Evolutionary conservation across 768 basidiomycete genomes (phyloP).

Genomic region (Russula foetens): DNA sequence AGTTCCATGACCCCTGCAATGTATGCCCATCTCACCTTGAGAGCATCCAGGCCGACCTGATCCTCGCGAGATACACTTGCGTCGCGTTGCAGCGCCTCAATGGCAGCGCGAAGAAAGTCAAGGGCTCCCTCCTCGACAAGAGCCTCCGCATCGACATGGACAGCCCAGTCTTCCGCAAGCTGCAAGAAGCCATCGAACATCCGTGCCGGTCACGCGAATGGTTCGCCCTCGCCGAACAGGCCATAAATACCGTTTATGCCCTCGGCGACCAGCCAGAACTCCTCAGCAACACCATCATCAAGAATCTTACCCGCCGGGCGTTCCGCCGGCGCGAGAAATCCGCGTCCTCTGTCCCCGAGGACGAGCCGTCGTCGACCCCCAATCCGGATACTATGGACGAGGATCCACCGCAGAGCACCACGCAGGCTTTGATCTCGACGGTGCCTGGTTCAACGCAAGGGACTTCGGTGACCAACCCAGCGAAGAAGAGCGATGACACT

Average conservation of each 20-base stretch:
- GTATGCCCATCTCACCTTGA: not conserved
- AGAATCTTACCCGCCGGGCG: conserved; percentile 65
- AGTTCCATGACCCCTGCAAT: not conserved
- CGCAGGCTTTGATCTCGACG: conserved; percentile 8
- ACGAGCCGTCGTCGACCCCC: conserved; percentile 21
- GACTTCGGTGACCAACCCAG: not conserved
- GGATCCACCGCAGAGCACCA: conserved; percentile 32
- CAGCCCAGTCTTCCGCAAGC: conserved; percentile 72
- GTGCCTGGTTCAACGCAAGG: conserved; percentile 14
- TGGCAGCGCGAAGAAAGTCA: conserved; percentile 94
- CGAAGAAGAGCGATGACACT: conserved; percentile 36
- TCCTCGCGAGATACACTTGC: conserved; percentile 88
- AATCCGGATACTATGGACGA: conserved; percentile 51
- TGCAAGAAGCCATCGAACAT: conserved; percentile 73
- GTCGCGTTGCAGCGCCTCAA: conserved; percentile 87
- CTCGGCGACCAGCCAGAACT: conserved; percentile 90
- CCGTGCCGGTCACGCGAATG: conserved; percentile 84
- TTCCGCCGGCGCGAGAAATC: conserved; percentile 34
- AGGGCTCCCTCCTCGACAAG: conserved; percentile 88
- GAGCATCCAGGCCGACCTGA: conserved; percentile 62
- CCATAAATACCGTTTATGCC: conserved; percentile 91
- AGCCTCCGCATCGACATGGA: conserved; percentile 83
- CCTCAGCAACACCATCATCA: conserved; percentile 74
- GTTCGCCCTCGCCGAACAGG: conserved; percentile 96
- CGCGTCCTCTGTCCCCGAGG: conserved; percentile 23